Evolutionary conservation across 2,329 filamentous ascomycete genomes (phyloP), one percentile per base, ranked within the genome.

Genomic region (Fusarium scirpi): DNA sequence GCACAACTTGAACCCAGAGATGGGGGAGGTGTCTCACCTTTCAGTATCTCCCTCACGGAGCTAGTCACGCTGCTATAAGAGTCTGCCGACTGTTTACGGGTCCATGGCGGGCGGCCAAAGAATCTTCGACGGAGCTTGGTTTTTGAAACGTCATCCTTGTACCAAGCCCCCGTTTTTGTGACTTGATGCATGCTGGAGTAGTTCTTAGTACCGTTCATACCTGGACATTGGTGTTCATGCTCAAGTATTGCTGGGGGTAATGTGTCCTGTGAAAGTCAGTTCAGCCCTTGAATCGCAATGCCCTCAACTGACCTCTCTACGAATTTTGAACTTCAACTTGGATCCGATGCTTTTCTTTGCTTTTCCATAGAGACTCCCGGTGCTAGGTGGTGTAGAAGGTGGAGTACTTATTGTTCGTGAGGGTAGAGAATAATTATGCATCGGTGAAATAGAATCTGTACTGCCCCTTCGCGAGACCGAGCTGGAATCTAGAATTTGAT

Each of bases 51-150:
- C 29, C 78, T 77, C 11, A 84, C 68, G 6, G 83, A 85, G 65
- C 82, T 84, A 12, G 81, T 77, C n/a, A 79, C 76, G 53, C 79
- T 84, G 63, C 70, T 79, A 24, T 75, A 70, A 1, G 83, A 83
- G 6, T 78, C 78, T 10, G 57, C 74, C 1, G 82, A 84, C 20
- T 76, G 70, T 60, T 81, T 83, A 6, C 80, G 79, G 44, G 77
- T 76, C 81, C 82, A 84, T 4, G 80, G 80, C 12, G 79, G 77
- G 43, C 76, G 82, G 8, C 80, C 78, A 53, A 85, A 84, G 10
- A 84, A 70, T 51, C 78, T 84, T 22, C 76, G 76, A 7, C 78
- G 77, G 5, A 76, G 60, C 7, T 73, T 79, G 6, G 66, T 58
- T 25, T 68, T 77, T 12, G 59, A 69, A 12, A 62, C 51, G 12